phyloP scores from a whole-genome alignment of 1,284 basidiomycete species.

The Sutorius eximius region DNA sequence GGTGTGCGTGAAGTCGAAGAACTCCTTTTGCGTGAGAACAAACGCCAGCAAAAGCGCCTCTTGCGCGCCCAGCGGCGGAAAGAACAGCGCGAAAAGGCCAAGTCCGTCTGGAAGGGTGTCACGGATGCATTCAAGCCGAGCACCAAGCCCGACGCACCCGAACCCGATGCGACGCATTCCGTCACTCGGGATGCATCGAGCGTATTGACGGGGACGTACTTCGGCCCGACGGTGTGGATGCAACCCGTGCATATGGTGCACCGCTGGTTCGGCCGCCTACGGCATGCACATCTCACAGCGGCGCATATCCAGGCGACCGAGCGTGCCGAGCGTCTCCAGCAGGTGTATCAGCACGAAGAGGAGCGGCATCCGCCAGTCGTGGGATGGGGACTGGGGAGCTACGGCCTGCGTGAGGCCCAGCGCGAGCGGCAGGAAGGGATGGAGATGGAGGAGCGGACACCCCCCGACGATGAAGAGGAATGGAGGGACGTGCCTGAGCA shows the following conservation, averaged over 20 bases:
- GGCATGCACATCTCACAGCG: slow-evolving; percentile 65
- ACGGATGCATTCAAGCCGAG: slow-evolving; percentile 41
- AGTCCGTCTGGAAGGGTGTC: slow-evolving; percentile 54
- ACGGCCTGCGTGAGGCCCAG: slow-evolving; percentile 49
- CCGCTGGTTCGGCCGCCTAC: slow-evolving; percentile 55
- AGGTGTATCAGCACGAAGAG: slow-evolving; percentile 49
- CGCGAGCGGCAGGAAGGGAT: slow-evolving; percentile 26
- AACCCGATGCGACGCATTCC: neutral
- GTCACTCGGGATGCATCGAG: slow-evolving; percentile 11
- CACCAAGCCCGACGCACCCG: neutral
- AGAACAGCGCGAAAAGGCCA: slow-evolving; percentile 50
- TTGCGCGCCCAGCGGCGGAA: slow-evolving; percentile 41
- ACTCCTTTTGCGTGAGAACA: slow-evolving; percentile 57
- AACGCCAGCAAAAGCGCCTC: slow-evolving; percentile 50
- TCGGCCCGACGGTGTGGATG: slow-evolving; percentile 14
- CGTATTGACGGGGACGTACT: neutral
- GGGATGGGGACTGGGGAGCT: slow-evolving; percentile 75
- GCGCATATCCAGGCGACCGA: slow-evolving; percentile 66
- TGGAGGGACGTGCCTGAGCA: slow-evolving; percentile 11
- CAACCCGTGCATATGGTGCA: slow-evolving; percentile 42
- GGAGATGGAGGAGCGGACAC: slow-evolving; percentile 15
- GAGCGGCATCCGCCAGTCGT: slow-evolving; percentile 31
- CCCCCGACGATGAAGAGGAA: slow-evolving; percentile 15
- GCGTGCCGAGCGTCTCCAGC: slow-evolving; percentile 58
- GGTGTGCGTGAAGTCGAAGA: slow-evolving; percentile 63